Percentiles rank a stretch among this genome's conserved stretches.
Evolutionary conservation across 805 yeast genomes (phyloP).

Genomic region (Metschnikowia corniflorae): DNA sequence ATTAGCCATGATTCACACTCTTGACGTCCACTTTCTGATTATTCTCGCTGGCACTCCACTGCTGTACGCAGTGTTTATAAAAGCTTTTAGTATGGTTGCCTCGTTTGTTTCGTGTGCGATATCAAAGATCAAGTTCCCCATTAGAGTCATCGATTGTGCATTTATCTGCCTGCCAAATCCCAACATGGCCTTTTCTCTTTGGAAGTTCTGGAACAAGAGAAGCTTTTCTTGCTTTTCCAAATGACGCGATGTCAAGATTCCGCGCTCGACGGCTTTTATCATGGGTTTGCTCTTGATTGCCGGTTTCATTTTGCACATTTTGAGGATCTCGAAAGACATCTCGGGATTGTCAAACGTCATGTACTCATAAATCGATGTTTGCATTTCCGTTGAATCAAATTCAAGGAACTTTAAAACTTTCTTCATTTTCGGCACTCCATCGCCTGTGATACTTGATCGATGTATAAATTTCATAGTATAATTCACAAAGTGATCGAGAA

Average conservation of each 20-base stretch:
- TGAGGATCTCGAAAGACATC: constrained; percentile 24
- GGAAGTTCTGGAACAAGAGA: constrained; percentile 18
- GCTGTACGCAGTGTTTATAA: constrained; percentile 7
- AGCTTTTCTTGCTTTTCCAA: constrained; percentile 20
- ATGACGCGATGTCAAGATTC: constrained; percentile 23
- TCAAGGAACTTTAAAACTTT: constrained; percentile 18
- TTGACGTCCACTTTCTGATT: constrained; percentile 7
- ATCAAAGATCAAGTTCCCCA: constrained; percentile 13
- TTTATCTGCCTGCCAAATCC: constrained; percentile 19
- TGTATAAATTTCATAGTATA: constrained; percentile 22
- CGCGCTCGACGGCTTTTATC: constrained; percentile 25
- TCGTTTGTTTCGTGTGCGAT: constrained; percentile 11
- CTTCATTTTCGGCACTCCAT: constrained; percentile 20
- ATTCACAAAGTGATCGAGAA: constrained; percentile 18
- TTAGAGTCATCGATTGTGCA: constrained; percentile 10
- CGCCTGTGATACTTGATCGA: constrained; percentile 7
- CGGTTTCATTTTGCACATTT: constrained; percentile 20
- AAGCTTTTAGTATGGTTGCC: constrained; percentile 16
- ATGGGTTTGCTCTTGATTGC: constrained; percentile 18
- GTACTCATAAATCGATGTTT: constrained; percentile 21
- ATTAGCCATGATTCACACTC: too few relatives aligned
- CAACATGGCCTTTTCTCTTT: constrained; percentile 14
- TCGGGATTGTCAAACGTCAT: constrained; percentile 28
- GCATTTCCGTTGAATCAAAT: constrained; percentile 13
- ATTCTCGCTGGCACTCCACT: constrained; percentile 9